phyloP scores from a whole-genome alignment of 2,329 filamentous ascomycete genomes.

The Westerdykella ornata region DNA sequence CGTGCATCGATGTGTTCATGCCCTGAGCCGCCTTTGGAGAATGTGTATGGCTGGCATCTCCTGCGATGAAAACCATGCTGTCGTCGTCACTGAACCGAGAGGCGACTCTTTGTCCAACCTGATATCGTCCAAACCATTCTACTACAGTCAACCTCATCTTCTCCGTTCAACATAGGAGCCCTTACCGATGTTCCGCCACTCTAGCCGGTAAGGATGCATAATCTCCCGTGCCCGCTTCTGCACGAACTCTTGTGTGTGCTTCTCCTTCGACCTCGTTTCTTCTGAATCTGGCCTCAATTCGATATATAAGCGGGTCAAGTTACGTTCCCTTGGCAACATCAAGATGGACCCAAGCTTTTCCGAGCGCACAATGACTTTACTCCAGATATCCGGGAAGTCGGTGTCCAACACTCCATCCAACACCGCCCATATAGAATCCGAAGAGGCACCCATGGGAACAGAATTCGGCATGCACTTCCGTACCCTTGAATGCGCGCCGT shows the following conservation, averaged over 20 bases:
- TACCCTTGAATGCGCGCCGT: constrained; percentile 66
- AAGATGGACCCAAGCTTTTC: constrained; percentile 62
- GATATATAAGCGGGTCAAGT: constrained; percentile 60
- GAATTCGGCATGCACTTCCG: constrained; percentile 53
- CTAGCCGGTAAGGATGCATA: constrained; percentile 41
- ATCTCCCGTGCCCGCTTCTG: constrained; percentile 55
- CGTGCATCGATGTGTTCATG: constrained; percentile 44
- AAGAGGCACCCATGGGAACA: constrained; percentile 44
- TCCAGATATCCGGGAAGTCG: constrained; percentile 69
- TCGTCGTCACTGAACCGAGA: constrained; percentile 41
- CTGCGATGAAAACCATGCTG: constrained; percentile 44
- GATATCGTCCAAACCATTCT: constrained; percentile 49
- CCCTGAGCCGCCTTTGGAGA: constrained; percentile 41
- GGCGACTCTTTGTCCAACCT: constrained; percentile 46
- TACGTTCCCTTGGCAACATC: constrained; percentile 66
- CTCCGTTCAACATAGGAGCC: too few species aligned
- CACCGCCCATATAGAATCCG: constrained; percentile 62
- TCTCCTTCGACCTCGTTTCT: constrained; percentile 26
- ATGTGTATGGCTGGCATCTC: constrained; percentile 43
- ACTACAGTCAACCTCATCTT: too few species aligned
- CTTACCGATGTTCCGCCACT: constrained; percentile 40
- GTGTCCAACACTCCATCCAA: constrained; percentile 64
- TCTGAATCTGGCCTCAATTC: constrained; percentile 38
- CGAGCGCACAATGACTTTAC: constrained; percentile 63
- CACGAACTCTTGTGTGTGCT: constrained; percentile 57